These are phyloP conservation scores for Aspergillus ellipticus DNA, from an alignment of 495 filamentous ascomycete species.

Conservation along the genomic window DNA sequence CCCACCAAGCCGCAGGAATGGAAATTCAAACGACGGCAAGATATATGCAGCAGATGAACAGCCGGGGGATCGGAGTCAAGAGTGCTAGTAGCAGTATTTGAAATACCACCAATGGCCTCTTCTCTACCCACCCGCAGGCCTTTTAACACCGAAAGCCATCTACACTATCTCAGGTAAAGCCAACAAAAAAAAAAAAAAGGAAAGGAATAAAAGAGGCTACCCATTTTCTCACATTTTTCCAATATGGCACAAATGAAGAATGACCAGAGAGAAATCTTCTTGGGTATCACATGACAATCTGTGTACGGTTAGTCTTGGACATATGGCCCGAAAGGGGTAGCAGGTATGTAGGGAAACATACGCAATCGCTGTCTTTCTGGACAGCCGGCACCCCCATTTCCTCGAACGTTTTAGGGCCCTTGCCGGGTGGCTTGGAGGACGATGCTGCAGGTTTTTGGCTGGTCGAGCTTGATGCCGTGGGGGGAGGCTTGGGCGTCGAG, in stretches of 20 bases:
- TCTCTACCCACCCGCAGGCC: not conserved
- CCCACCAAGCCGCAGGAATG: not conserved
- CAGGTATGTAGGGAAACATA: conserved; percentile 48
- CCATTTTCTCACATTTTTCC: not conserved
- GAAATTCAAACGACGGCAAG: not conserved
- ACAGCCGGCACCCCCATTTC: conserved; percentile 90
- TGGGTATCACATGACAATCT: conserved; percentile 64
- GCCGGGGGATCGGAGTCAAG: not conserved
- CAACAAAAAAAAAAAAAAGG: not conserved
- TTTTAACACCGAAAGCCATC: not conserved
- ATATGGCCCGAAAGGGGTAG: not conserved
- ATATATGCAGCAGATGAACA: not conserved
- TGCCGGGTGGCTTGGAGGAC: conserved; percentile 47
- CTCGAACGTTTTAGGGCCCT: conserved; percentile 94
- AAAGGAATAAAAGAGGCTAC: not conserved
- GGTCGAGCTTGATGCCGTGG: conserved; percentile 23
- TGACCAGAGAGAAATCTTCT: not conserved
- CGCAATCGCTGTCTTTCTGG: conserved; percentile 83
- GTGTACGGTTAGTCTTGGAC: conserved; percentile 24
- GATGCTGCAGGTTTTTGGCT: conserved; percentile 30
- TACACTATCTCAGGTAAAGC: not conserved
- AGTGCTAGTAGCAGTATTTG: too few relatives aligned
- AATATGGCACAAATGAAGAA: conserved; percentile 9
- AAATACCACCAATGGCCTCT: conserved; percentile 12
- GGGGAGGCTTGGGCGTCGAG: conserved; percentile 4